A percentile compares a stretch with the other conserved stretches of the same genome.
Conservation (phyloP, 169 alveolate genomes). For the Toxoplasma gondii region DNA sequence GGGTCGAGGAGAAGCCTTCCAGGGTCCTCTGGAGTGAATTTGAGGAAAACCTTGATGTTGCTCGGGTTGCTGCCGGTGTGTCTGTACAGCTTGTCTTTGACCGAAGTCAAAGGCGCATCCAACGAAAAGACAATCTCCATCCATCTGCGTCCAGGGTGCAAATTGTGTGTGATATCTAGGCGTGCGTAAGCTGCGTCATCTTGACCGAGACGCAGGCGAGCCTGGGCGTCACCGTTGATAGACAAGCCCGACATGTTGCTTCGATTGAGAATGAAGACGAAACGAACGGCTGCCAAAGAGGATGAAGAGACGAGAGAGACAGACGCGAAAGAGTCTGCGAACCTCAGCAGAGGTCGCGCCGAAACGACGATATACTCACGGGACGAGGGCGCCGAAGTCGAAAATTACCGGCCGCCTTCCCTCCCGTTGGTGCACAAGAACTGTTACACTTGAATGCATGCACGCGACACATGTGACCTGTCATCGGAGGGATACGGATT, state of each 20-base stretch:
- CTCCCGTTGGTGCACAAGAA: no score
- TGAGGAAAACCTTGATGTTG: background rate
- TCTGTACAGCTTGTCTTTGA: slow-evolving; percentile 42
- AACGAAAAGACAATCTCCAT: slow-evolving; percentile 23
- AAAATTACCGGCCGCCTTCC: no score
- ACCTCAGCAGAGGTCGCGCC: no score
- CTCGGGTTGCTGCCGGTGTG: slow-evolving; percentile 34
- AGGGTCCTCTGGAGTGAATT: background rate
- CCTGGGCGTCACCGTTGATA: background rate
- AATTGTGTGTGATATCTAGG: slow-evolving; percentile 16
- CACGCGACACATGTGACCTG: no score
- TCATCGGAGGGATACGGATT: no score
- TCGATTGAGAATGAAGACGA: background rate
- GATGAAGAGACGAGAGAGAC: no score
- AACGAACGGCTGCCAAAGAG: background rate
- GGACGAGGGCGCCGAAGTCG: no score
- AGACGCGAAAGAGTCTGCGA: no score
- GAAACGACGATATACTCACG: no score
- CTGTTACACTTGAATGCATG: no score
- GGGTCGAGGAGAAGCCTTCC: background rate
- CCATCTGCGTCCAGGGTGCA: slow-evolving; percentile 41
- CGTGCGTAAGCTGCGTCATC: slow-evolving; percentile 18
- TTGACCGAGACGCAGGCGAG: background rate
- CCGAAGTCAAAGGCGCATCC: background rate
- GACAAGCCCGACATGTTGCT: background rate